Base-by-base conservation (phyloP, 805 yeast genomes). In the Pichia insulana region DNA sequence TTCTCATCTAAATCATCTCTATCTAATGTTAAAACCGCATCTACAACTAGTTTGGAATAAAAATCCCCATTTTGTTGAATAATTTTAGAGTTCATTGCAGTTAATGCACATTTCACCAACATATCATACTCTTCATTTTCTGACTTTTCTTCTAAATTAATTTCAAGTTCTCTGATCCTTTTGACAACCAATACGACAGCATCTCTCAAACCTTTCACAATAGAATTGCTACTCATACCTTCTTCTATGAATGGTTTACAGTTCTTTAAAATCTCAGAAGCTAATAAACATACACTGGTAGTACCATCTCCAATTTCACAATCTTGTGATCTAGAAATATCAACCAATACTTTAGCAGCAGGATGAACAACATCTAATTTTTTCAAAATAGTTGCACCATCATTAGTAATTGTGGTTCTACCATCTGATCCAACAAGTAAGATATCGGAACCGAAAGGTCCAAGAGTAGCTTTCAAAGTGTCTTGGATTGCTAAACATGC, bases 251-350 rank as follows among this genome's bases (percentile, higher is more conserved):
- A 92, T 36, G 76, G 65, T 58, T 87, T 88, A 50, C 89, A 79
- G 64, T 92, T 97, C 59, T 87, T 87, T 64, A 92, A 74, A 47
- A 92, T 71, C 67, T 92, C 98, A 43, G 97, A 96, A 2, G 97
- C 96, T 44, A 92, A 64, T 27, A 90, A 81, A 0, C 97, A 85
- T 17, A 90, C 98, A 25, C 96, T 83, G 1, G 98, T 90, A 35
- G 98, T 90, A 51, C 98, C 98, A 65, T 90, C 98, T 46, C 98
- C 98, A 50, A 92, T 96, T 63, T 90, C 97, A 46, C 94, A 95
- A 61, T 90, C 98, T 67, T 90, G 98, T 3, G 95, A 88, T 61
- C 94, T 82, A 15, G 96, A 84, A 44, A 90, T 84, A 60, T 90
- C 95, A 41, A 90, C 98, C 52, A 90, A 69, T 46, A 90, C 89